Evolutionary conservation across 2,329 filamentous ascomycete genomes (phyloP), one percentile per base, ranked within the genome.

Genomic region (Penicillium sp.): DNA sequence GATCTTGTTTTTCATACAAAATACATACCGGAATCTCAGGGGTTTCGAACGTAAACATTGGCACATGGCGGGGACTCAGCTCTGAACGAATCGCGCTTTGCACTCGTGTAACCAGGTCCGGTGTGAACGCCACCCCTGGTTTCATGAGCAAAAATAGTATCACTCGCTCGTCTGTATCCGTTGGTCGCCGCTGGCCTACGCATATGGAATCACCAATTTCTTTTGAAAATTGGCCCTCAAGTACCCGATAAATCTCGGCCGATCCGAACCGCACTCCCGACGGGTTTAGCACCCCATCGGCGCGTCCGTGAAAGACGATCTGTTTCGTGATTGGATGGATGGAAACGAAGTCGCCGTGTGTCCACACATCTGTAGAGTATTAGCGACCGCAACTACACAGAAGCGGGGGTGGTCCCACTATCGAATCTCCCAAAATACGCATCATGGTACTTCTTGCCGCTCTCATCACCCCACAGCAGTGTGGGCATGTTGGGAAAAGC

Each of bases 261-360:
- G 85, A 88, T 0, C 90, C 90, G 65, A 94, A 95, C 0, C 90
- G 81, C 11, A 94, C 85, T 0, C 90, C 90, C 7, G 82, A 86
- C 0, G 90, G 90, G 67, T 94, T 94, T 49, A 94, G 75, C 2
- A 94, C 89, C 12, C 89, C 90, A 66, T 94, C 90, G 5, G 80
- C 63, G 16, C 69, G 65, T 14, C 72, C 72, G 25, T 70, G 65
- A 43, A 74, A 67, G 9, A 66, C 52, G 4, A 72, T 51, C 51
- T 84, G 82, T 7, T 84, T 82, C 1, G 89, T 92, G 4, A 74
- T 61, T 0, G 89, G 88, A 66, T 93, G 85, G 14, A 89, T 76
- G 35, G 82, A 81, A 65, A 90, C 86, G 69, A 92, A 93, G 67
- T 94, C 90, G 22, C 90, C 90, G 60, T 94, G 90, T 0, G 88